Evolutionary conservation across 73 alveolate genomes (phyloP), one percentile per base, ranked within the genome.

Genomic region (Tetrahymena borealis): DNA sequence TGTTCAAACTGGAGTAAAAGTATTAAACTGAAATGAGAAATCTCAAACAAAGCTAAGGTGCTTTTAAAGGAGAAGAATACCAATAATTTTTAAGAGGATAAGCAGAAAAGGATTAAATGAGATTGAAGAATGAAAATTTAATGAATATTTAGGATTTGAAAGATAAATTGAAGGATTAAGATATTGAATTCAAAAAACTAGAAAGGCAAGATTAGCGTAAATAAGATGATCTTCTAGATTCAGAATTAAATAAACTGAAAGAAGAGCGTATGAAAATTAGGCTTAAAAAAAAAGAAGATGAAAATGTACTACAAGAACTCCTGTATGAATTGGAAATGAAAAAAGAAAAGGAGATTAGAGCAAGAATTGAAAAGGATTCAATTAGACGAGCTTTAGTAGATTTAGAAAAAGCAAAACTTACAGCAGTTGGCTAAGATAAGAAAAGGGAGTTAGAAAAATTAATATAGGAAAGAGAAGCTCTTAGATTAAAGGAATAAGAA

Each of bases 291-390:
- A 96, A 94, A 38, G 93, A 96, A 91, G 98, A 96, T 90, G 97
- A 94, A 79, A 91, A 91, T 31, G 98, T 91, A 15, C 39, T 97
- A 20, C 93, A 94, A 43, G 98, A 95, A 32, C 91, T 97, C 33
- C 94, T 97, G 38, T 92, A 93, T 94, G 99, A 97, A 18, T 94
- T 97, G 28, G 98, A 97, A 94, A 38, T 39, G 39, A 94, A 93
- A 38, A 97, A 96, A 92, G 99, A 97, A 91, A 94, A 94, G 39
- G 99, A 97, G 79, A 91, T 96, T 7, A 95, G 98, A 40, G 98
- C 98, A 39, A 90, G 94, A 85, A 90, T 96, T 13, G 99, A 97
- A 39, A 97, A 97, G 93, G 99, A 97, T 79, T 97, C 95, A 39
- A 97, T 97, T 12, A 41, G 94, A 91, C 85, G 96, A 92, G 97